A percentile compares a stretch with the other conserved stretches of the same genome.
Evolutionary conservation across 805 yeast genomes (phyloP).

Genomic region (Candida corydali): DNA sequence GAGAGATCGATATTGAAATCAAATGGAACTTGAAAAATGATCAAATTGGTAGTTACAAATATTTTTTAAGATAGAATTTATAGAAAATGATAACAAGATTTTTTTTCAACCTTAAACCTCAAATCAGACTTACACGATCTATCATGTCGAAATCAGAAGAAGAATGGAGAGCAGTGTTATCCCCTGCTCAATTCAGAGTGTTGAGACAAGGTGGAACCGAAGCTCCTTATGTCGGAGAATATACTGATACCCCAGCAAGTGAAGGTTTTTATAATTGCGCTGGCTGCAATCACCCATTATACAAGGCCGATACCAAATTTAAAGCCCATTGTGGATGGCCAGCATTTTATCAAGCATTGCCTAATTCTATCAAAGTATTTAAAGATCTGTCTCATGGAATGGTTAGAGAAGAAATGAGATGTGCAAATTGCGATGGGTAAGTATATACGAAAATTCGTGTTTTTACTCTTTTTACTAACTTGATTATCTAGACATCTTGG

Average conservation of each 20-base stretch:
- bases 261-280: constrained; percentile 79
- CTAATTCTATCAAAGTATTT: constrained; percentile 64
- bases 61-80: constrained; percentile 53
- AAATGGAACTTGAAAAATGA: constrained; percentile 51
- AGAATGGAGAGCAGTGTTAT: constrained; percentile 78
- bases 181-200: constrained; percentile 75
- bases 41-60: constrained; percentile 56
- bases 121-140: not conserved
- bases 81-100: not conserved
- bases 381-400: constrained; percentile 69
- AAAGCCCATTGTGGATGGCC: constrained; percentile 98
- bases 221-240: constrained; percentile 61
- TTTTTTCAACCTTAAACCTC: constrained; percentile 2
- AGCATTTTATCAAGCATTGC: constrained; percentile 85
- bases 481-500: constrained; percentile 66
- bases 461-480: not conserved
- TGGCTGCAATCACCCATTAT: constrained; percentile 78
- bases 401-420: constrained; percentile 84
- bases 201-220: constrained; percentile 75
- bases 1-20: constrained; percentile 85
- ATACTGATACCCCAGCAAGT: constrained; percentile 46
- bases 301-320: constrained; percentile 76
- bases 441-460: not conserved
- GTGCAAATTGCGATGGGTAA: constrained; percentile 70
- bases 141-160: constrained; percentile 36